Conservation (phyloP, 1,284 basidiomycete species). For the Ganoderma resinaceum region DNA sequence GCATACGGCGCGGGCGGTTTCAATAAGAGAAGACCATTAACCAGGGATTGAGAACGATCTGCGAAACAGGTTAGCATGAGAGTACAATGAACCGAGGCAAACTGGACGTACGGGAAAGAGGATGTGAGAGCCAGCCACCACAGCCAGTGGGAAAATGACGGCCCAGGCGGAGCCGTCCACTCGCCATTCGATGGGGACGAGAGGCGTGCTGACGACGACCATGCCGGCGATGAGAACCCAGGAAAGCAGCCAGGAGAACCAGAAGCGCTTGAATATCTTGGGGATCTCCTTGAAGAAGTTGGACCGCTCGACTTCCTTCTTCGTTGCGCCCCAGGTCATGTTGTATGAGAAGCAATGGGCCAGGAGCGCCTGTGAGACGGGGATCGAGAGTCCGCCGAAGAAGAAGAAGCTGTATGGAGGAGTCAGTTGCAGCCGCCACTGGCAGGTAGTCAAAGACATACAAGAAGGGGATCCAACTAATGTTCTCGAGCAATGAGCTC, state of each 20-base stretch:
- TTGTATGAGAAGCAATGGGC: slow-evolving; percentile 63
- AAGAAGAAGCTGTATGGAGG: slow-evolving; percentile 54
- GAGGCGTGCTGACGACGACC: slow-evolving; percentile 44
- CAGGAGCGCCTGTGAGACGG: slow-evolving; percentile 54
- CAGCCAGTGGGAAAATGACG: slow-evolving; percentile 52
- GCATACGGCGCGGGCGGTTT: slow-evolving; percentile 20
- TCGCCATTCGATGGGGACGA: slow-evolving; percentile 54
- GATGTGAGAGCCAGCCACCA: slow-evolving; percentile 48
- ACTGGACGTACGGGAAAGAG: slow-evolving; percentile 47
- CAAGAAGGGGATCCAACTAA: slow-evolving; percentile 58
- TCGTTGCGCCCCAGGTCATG: slow-evolving; percentile 58
- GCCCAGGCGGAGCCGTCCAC: slow-evolving; percentile 49
- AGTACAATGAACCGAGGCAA: neutral
- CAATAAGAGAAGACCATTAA: slow-evolving; percentile 57
- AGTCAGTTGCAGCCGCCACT: slow-evolving; percentile 16
- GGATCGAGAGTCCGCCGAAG: slow-evolving; percentile 59
- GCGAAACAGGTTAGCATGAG: neutral
- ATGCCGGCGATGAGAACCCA: slow-evolving; percentile 49
- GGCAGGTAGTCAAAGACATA: slow-evolving; percentile 33
- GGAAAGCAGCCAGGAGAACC: slow-evolving; percentile 51
- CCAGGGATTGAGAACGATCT: slow-evolving; percentile 58
- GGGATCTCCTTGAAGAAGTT: slow-evolving; percentile 70
- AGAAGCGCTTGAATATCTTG: slow-evolving; percentile 57
- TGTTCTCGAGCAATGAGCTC: slow-evolving; percentile 47
- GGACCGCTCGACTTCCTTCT: slow-evolving; percentile 57